phyloP scores from a whole-genome alignment of 2,329 filamentous ascomycete genomes.

The Aspergillus sp. region DNA sequence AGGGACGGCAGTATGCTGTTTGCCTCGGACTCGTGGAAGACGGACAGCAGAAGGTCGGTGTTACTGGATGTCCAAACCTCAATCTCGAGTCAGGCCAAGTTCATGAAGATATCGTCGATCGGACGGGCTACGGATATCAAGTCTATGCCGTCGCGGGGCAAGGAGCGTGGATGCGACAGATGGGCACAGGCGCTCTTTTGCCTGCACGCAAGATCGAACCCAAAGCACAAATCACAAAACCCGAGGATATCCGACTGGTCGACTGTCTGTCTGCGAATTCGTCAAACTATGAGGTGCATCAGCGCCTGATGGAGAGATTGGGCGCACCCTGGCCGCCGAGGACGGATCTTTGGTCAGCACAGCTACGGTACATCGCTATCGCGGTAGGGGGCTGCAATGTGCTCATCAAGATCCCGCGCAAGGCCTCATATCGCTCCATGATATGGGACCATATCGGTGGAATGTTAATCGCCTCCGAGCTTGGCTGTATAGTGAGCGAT shows the following conservation, averaged over 20 bases:
- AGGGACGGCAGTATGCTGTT: constrained; percentile 66
- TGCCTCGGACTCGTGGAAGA: constrained; percentile 63
- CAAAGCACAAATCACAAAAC: constrained; percentile 29
- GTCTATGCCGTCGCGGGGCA: constrained; percentile 54
- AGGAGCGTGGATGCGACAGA: constrained; percentile 46
- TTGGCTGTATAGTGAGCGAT: constrained; percentile 57
- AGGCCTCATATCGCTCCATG: constrained; percentile 49
- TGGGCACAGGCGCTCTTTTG: constrained; percentile 41
- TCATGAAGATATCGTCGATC: constrained; percentile 48
- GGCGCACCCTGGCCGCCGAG: constrained; percentile 52
- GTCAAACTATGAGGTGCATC: constrained; percentile 45
- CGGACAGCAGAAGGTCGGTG: constrained; percentile 61
- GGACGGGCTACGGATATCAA: constrained; percentile 53
- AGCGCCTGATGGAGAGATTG: constrained; percentile 45
- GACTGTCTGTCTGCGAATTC: constrained; percentile 46
- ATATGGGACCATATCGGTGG: constrained; percentile 63
- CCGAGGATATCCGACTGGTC: constrained; percentile 49
- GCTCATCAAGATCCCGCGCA: constrained; percentile 54
- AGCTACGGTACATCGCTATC: constrained; percentile 59
- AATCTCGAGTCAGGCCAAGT: constrained; percentile 44
- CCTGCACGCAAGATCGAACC: constrained; percentile 37
- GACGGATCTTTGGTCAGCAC: constrained; percentile 57
- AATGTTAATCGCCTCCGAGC: constrained; percentile 56
- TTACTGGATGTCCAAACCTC: constrained; percentile 67
- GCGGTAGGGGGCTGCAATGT: constrained; percentile 56